Conservation (phyloP, 2,329 filamentous ascomycete genomes). For the Stachybotrys elegans region DNA sequence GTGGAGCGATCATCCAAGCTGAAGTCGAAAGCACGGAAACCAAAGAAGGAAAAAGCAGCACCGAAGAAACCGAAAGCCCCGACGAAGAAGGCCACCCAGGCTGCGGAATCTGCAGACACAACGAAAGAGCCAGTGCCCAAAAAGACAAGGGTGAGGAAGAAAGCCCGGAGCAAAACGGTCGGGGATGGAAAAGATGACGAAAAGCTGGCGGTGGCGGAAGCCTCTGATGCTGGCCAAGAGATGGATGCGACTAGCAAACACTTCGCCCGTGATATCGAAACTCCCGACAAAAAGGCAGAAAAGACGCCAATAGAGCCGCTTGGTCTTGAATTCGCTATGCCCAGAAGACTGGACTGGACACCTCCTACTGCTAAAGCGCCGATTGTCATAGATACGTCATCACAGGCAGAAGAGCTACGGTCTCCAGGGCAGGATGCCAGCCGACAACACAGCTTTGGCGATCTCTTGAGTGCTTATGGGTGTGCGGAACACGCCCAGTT, state of each 20-base stretch:
- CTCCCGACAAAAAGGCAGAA: too few species aligned
- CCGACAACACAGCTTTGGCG: too few species aligned
- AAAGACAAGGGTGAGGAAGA: too few species aligned
- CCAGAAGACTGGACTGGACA: conserved; percentile 62
- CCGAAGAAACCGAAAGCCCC: neutral
- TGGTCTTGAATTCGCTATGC: conserved; percentile 43
- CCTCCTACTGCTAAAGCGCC: conserved; percentile 33
- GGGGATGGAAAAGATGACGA: conserved; percentile 10
- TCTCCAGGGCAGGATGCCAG: too few species aligned
- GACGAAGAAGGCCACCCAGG: neutral
- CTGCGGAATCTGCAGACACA: neutral
- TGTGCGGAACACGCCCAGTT: too few species aligned
- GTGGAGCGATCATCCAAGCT: neutral
- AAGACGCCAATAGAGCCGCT: conserved; percentile 28
- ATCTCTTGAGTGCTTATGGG: too few species aligned
- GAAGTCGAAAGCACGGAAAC: neutral
- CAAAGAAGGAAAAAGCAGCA: neutral
- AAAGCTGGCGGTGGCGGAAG: neutral
- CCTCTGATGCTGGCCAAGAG: neutral
- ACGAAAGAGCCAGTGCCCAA: neutral
- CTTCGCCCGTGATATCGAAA: neutral
- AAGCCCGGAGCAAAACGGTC: too few species aligned
- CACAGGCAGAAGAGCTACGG: too few species aligned
- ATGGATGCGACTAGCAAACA: neutral
- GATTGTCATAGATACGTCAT: too few species aligned